Conservation (phyloP, 1,284 basidiomycete species). For the Neolentinus lepideus region DNA sequence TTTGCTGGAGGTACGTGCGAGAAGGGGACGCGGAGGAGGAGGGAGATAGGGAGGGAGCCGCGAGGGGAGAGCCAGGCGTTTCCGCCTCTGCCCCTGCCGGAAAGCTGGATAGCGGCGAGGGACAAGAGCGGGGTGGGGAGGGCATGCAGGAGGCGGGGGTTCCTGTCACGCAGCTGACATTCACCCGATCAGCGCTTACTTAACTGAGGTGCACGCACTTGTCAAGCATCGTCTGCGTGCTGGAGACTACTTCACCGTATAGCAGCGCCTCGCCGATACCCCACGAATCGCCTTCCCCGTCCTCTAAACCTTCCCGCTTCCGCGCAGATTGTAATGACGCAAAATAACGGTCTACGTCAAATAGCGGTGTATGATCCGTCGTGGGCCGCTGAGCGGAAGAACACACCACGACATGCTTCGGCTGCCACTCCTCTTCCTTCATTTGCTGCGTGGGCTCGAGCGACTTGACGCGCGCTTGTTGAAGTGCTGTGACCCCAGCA, state of each 20-base stretch:
- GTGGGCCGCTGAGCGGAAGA: constrained; percentile 33
- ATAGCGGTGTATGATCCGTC: constrained; percentile 42
- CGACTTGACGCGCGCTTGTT: constrained; percentile 20
- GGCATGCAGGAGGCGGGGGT: constrained; percentile 61
- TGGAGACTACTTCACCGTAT: constrained; percentile 88
- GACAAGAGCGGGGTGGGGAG: constrained; percentile 77
- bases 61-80: constrained; percentile 93
- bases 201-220: constrained; percentile 47
- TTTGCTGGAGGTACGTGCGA: constrained; percentile 52
- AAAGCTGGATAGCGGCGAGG: constrained; percentile 82
- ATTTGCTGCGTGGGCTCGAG: background rate
- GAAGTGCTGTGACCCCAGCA: constrained; percentile 28
- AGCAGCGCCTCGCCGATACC: constrained; percentile 72
- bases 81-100: constrained; percentile 82
- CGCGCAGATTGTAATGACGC: constrained; percentile 15
- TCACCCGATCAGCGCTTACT: background rate
- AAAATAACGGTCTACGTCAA: constrained; percentile 48
- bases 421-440: constrained; percentile 28
- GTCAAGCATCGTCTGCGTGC: constrained; percentile 94
- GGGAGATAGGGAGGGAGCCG: constrained; percentile 85
- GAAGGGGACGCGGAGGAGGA: constrained; percentile 62
- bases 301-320: constrained; percentile 7
- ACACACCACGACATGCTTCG: constrained; percentile 35
- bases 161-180: constrained; percentile 56
- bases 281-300: constrained; percentile 27